Evolutionary conservation across 192 early-diverging fungal genomes (phyloP).

Genomic region (Backusella luteola): DNA sequence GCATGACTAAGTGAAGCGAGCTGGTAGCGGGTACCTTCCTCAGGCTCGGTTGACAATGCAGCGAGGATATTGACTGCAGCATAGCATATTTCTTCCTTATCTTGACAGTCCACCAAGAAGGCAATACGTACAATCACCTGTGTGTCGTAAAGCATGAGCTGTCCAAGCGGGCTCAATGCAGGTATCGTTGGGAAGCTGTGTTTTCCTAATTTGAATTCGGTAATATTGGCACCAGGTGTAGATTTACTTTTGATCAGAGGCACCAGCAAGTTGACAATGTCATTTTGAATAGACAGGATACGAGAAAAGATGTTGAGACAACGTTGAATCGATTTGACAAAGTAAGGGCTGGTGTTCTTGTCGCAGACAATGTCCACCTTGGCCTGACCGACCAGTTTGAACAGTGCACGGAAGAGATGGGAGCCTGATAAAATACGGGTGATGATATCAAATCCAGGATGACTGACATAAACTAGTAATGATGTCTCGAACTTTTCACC

Average conservation of each 20-base stretch:
- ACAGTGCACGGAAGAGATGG: constrained; percentile 65
- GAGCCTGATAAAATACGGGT: constrained; percentile 75
- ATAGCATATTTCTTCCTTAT: constrained; percentile 71
- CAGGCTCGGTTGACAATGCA: constrained; percentile 68
- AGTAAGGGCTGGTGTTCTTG: constrained; percentile 24
- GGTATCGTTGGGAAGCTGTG: constrained; percentile 32
- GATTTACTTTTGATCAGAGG: constrained; percentile 51
- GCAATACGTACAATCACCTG: constrained; percentile 73
- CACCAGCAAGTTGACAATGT: constrained; percentile 65
- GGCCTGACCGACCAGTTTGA: constrained; percentile 56
- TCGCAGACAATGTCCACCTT: constrained; percentile 13
- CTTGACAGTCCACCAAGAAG: constrained; percentile 63
- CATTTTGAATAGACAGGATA: constrained; percentile 71
- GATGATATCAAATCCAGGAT: constrained; percentile 87
- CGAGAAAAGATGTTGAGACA: constrained; percentile 64
- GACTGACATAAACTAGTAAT: constrained; percentile 31
- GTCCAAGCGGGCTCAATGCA: constrained; percentile 72
- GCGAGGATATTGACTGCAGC: constrained; percentile 69
- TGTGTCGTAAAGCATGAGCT: constrained; percentile 71
- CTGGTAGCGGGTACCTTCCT: constrained; percentile 51
- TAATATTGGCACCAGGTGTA: not conserved
- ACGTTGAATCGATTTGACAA: constrained; percentile 38
- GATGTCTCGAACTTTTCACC: not conserved
- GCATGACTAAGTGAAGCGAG: constrained; percentile 34
- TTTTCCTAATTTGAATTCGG: not conserved